phyloP scores from a whole-genome alignment of 495 filamentous ascomycete species.

The Penicillium argentinense region DNA sequence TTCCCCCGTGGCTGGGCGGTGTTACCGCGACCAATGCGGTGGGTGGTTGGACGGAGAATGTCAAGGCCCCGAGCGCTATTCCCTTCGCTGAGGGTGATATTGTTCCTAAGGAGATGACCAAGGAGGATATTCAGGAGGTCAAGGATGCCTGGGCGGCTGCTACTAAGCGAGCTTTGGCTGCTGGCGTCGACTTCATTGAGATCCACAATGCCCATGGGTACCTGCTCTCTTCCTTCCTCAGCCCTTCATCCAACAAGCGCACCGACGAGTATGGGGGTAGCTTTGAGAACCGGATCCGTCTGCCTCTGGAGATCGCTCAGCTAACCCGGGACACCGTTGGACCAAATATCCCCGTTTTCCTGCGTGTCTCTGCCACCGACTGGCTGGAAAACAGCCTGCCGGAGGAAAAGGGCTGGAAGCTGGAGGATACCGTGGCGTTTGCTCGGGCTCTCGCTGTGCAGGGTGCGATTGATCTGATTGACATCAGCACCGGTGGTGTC shows the following conservation, averaged over 20 bases:
- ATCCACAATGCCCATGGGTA: constrained; percentile 62
- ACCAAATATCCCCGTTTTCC: constrained; percentile 60
- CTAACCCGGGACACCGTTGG: constrained; percentile 46
- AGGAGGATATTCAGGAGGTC: constrained; percentile 55
- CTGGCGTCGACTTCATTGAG: constrained; percentile 56
- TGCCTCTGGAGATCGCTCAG: constrained; percentile 55
- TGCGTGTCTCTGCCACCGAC: constrained; percentile 57
- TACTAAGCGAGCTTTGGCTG: constrained; percentile 51
- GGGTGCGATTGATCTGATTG: constrained; percentile 59
- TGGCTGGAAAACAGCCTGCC: constrained; percentile 50
- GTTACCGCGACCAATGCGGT: not conserved
- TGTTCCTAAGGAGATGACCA: constrained; percentile 23
- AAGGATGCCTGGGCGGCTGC: constrained; percentile 46
- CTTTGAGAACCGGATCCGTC: constrained; percentile 57
- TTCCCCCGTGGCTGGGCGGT: constrained; percentile 50
- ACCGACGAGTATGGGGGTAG: constrained; percentile 61
- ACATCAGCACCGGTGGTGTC: constrained; percentile 59
- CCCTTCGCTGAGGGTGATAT: constrained; percentile 28
- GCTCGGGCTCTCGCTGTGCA: constrained; percentile 47
- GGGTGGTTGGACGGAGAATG: constrained; percentile 23
- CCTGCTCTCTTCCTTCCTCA: constrained; percentile 59
- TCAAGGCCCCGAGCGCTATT: constrained; percentile 16
- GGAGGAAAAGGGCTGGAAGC: constrained; percentile 49
- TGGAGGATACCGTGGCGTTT: constrained; percentile 51
- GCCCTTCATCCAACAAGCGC: constrained; percentile 56